phyloP scores from a whole-genome alignment of 495 filamentous ascomycete genomes.

The Physcia stellaris region DNA sequence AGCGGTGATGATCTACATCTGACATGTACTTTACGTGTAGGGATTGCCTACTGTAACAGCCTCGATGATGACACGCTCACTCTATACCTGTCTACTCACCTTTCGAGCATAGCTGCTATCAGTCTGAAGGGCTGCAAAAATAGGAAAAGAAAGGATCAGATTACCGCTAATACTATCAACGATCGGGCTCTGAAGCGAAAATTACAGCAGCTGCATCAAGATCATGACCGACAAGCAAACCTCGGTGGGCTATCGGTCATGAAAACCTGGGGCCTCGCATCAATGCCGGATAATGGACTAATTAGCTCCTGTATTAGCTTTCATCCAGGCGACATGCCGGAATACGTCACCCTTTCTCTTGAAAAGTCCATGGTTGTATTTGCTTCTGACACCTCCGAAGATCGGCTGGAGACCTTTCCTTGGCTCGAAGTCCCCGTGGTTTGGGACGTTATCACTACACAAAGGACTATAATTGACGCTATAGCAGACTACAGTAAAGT shows the following conservation, averaged over 20 bases:
- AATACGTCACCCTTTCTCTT: slow-evolving; percentile 31
- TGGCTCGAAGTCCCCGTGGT: slow-evolving; percentile 1
- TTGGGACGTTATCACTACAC: neutral
- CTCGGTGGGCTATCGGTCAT: slow-evolving; percentile 28
- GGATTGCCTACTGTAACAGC: too few species aligned
- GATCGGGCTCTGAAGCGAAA: too few species aligned
- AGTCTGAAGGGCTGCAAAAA: too few species aligned
- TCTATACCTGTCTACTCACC: slow-evolving; percentile 4
- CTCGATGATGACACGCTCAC: too few species aligned
- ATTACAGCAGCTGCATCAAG: neutral
- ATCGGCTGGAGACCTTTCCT: slow-evolving; percentile 15
- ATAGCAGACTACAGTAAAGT: neutral
- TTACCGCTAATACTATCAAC: too few species aligned
- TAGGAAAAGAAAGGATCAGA: too few species aligned
- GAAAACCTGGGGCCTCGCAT: slow-evolving; percentile 39
- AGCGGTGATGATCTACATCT: too few species aligned
- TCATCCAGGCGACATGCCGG: slow-evolving; percentile 39
- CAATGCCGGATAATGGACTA: slow-evolving; percentile 21
- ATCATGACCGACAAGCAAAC: slow-evolving; percentile 31
- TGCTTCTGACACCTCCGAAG: slow-evolving; percentile 9
- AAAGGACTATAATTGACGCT: neutral
- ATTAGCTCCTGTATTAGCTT: slow-evolving; percentile 29
- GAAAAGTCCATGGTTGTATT: slow-evolving; percentile 28
- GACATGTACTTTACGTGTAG: too few species aligned
- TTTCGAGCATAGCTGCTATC: neutral